Base-by-base conservation (phyloP, 192 early-diverging fungal species). In the Funneliformis geosporum region DNA sequence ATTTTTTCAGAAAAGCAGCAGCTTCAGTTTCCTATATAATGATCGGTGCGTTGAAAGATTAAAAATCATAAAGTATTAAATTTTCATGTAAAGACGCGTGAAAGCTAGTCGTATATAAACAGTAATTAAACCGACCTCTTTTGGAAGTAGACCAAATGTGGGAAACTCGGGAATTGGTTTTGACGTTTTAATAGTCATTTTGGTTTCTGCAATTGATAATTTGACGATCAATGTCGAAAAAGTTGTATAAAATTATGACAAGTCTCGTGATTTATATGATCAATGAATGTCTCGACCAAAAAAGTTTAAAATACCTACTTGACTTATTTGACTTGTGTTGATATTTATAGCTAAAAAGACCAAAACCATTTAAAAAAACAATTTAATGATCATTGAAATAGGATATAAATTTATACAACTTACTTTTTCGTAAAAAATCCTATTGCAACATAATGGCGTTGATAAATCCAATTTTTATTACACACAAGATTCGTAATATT, bases 1-100 rank as follows among this genome's bases (percentile, higher is more conserved):
- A 86, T 86, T 95, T 94, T 82, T 90, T 90, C 66, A 96, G 80
- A 84, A 95, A 98, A 14, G 91, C 83, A 38, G 90, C 90, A 1
- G 93, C 94, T 84, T 97, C 92, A 8, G 96, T 96, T 83, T 96
- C 95, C 85, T 85, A 42, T 28, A 60, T 33, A 18, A 42, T 64
- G 16, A 4, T n/a, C 3, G 55, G 8, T 10, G 8, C 7, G 18
- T 43, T 64, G 43, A 28, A 42, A 42, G 8, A 64, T 14, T 1
- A 44, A 33, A 33, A 33, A n/a, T 27, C 23, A 40, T 25, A 72
- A 72, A 14, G 3, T n/a, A 16, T 4, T 10, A 33, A 33, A 33
- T 28, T 47, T 73, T 39, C n/a, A 21, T 14, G 42, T 33, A 7
- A 47, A 38, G 10, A 8, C 16, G 50, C 16, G 16, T 25, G 2